These are phyloP conservation scores for Pichia cabralensis DNA, from an alignment of 805 yeast genomes.

Conservation along the genomic window DNA sequence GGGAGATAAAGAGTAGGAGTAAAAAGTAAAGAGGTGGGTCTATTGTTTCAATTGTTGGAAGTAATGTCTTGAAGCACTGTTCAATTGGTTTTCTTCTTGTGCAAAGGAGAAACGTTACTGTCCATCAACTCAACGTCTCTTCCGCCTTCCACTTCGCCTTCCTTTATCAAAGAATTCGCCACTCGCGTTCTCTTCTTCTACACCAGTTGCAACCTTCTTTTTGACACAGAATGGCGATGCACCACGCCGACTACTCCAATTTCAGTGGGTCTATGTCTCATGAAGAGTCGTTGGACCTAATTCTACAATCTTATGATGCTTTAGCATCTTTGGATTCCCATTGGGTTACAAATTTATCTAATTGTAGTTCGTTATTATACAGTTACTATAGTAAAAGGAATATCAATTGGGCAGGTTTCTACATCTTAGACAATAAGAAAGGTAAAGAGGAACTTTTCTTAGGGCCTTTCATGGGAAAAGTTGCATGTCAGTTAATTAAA, in stretches of 20 bases:
- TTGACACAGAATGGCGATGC: no score
- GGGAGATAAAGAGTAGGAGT: no score
- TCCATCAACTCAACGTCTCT: no score
- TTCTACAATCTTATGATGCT: slow-evolving; percentile 56
- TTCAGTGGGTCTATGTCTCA: slow-evolving; percentile 27
- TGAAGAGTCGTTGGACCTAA: slow-evolving; percentile 50
- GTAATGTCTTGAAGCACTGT: no score
- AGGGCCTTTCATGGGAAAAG: slow-evolving; percentile 96
- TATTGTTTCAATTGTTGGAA: no score
- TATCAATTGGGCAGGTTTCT: slow-evolving; percentile 94
- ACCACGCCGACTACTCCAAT: slow-evolving; percentile 70
- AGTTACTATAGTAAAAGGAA: slow-evolving; percentile 57
- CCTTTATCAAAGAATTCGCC: no score
- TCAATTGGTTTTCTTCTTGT: no score
- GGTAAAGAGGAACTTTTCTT: slow-evolving; percentile 42
- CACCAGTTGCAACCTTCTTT: no score
- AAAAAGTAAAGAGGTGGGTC: no score
- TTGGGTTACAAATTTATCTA: slow-evolving; percentile 87
- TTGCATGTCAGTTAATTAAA: slow-evolving; percentile 79
- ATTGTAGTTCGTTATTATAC: slow-evolving; percentile 82
- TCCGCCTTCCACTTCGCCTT: no score
- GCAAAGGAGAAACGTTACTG: no score
- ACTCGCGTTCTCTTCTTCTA: no score
- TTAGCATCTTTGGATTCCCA: slow-evolving; percentile 52
- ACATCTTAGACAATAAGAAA: slow-evolving; percentile 37